phyloP scores from a whole-genome alignment of 1,284 basidiomycete genomes.

The Melampsora abietis-canadensis region DNA sequence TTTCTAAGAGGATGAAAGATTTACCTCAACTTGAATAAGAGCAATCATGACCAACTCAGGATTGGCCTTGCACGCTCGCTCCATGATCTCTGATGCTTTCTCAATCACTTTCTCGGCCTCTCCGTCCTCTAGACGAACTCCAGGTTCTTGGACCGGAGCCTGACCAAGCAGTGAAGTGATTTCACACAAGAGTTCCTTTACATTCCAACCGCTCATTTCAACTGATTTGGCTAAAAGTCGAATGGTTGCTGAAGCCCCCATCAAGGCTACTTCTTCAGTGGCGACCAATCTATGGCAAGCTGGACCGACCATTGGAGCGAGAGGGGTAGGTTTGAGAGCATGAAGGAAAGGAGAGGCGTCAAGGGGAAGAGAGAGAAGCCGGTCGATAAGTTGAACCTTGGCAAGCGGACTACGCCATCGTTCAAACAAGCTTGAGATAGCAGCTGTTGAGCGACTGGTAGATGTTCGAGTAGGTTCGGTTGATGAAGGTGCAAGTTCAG shows the following conservation, averaged over 20 bases:
- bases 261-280: slow-evolving; percentile 19
- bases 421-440: slow-evolving; percentile 37
- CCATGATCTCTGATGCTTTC: slow-evolving; percentile 33
- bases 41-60: slow-evolving; percentile 94
- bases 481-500: slow-evolving; percentile 18
- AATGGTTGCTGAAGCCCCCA: slow-evolving; percentile 21
- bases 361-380: slow-evolving; percentile 35
- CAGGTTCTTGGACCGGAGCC: slow-evolving; percentile 12
- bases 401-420: slow-evolving; percentile 23
- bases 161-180: slow-evolving; percentile 19
- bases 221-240: slow-evolving; percentile 37
- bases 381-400: slow-evolving; percentile 38
- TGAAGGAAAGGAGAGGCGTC: slow-evolving; percentile 42
- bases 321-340: slow-evolving; percentile 36
- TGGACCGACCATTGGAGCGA: slow-evolving; percentile 33
- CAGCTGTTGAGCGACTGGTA: slow-evolving; percentile 21
- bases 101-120: slow-evolving; percentile 31
- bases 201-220: slow-evolving; percentile 43
- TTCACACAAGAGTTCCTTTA: slow-evolving; percentile 38
- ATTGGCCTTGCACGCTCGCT: slow-evolving; percentile 64
- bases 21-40: slow-evolving; percentile 69
- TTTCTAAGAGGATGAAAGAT: background rate
- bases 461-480: slow-evolving; percentile 21
- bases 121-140: background rate
- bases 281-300: slow-evolving; percentile 35